phyloP scores from a whole-genome alignment of 495 filamentous ascomycete genomes.

The Saxophila tyrrhenica region DNA sequence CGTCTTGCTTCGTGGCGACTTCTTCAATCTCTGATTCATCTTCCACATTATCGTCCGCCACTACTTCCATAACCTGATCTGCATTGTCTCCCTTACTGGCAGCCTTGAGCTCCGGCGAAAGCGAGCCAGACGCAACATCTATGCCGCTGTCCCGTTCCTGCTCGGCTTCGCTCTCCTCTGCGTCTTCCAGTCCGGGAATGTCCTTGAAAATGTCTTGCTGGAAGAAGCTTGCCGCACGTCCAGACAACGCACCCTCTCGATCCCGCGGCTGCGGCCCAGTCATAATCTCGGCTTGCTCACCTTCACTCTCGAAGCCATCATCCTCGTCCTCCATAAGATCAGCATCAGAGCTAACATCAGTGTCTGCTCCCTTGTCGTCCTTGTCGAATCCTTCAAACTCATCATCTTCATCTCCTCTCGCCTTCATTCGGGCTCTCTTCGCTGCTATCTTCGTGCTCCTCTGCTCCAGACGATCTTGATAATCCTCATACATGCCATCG shows the following conservation, averaged over 20 bases:
- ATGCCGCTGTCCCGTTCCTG: conserved; percentile 36
- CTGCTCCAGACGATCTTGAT: conserved; percentile 66
- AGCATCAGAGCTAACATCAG: conserved; percentile 27
- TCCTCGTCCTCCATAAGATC: conserved; percentile 35
- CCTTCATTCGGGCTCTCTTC: conserved; percentile 74
- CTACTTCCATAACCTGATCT: neutral
- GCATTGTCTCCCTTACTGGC: neutral
- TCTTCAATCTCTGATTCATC: conserved; percentile 25
- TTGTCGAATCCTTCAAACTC: conserved; percentile 84
- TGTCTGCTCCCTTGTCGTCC: conserved; percentile 28
- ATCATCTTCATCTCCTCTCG: conserved; percentile 73
- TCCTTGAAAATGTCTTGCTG: conserved; percentile 89
- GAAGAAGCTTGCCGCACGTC: conserved; percentile 79
- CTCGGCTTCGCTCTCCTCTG: conserved; percentile 25
- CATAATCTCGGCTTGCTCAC: conserved; percentile 26
- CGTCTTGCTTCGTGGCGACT: conserved; percentile 39
- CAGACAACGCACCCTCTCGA: conserved; percentile 51
- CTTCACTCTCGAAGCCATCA: conserved; percentile 33
- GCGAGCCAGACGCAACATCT: conserved; percentile 33
- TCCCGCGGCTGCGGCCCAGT: conserved; percentile 42
- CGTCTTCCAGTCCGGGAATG: conserved; percentile 49
- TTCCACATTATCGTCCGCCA: neutral
- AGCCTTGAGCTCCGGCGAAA: conserved; percentile 9
- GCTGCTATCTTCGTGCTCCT: conserved; percentile 75
- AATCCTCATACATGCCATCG: conserved; percentile 74